Evolutionary conservation across 345 rosid species (phyloP).

Genomic region (Erysimum cheiranthoides): DNA sequence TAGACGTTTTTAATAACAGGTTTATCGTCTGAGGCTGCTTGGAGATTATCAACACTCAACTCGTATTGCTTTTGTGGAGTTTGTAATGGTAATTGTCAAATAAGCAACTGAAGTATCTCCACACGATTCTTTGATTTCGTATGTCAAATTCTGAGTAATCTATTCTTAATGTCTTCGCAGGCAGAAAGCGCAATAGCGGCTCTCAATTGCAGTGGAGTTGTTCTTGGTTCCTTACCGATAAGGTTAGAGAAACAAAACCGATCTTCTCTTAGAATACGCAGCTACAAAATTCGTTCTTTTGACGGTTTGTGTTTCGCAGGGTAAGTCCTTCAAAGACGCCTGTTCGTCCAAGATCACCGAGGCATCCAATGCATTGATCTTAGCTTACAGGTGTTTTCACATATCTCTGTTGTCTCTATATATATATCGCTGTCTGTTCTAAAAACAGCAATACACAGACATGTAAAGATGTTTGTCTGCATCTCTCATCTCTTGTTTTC

Average conservation of each 20-base stretch:
- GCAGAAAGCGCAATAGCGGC: conserved; percentile 98
- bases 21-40: conserved; percentile 76
- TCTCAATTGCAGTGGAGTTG: conserved; percentile 92
- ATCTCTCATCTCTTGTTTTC: conserved; percentile 45
- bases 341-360: conserved; percentile 89
- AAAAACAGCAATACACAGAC: conserved; percentile 45
- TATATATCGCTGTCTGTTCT: conserved; percentile 25
- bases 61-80: conserved; percentile 88
- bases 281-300: neutral
- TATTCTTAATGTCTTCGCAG: conserved; percentile 45
- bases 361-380: conserved; percentile 67
- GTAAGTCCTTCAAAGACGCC: conserved; percentile 99
- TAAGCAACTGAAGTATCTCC: neutral
- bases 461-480: conserved; percentile 53
- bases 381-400: conserved; percentile 44
- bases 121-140: neutral
- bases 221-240: conserved; percentile 88
- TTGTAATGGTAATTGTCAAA: conserved; percentile 58
- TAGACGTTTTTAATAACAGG: conserved; percentile 50
- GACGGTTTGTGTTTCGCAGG: conserved; percentile 50
- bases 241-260: conserved; percentile 54
- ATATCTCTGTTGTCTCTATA: conserved; percentile 21
- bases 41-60: conserved; percentile 87
- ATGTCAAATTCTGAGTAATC: conserved; percentile 9
- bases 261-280: conserved; percentile 16